phyloP scores from a whole-genome alignment of 2,329 filamentous ascomycete species.

The Hortaea sp. region DNA sequence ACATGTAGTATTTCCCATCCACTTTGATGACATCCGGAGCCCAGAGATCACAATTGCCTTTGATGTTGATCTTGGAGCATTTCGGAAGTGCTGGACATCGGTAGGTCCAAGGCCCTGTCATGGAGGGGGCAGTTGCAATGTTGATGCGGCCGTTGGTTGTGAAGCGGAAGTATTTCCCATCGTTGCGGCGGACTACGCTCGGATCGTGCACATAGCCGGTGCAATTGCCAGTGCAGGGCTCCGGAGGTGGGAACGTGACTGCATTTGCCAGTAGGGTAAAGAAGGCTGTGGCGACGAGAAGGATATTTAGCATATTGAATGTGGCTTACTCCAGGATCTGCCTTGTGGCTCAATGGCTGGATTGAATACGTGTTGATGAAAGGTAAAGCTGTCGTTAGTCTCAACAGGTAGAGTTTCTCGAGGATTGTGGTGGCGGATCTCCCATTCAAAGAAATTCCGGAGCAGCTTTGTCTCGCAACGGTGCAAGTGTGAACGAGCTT shows the following conservation, averaged over 20 bases:
- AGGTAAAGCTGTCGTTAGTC: too few relatives aligned
- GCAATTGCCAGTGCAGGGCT: constrained; percentile 31
- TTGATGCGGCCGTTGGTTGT: constrained; percentile 42
- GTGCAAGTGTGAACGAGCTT: too few relatives aligned
- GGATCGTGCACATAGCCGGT: constrained; percentile 39
- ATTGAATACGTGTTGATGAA: too few relatives aligned
- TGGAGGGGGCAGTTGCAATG: constrained; percentile 36
- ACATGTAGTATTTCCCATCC: constrained; percentile 50
- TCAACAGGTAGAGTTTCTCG: too few relatives aligned
- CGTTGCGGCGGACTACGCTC: constrained; percentile 34
- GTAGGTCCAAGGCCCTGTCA: constrained; percentile 42
- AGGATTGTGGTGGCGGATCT: too few relatives aligned
- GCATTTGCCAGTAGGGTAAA: not conserved
- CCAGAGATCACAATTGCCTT: constrained; percentile 25
- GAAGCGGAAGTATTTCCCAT: constrained; percentile 45
- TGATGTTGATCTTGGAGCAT: constrained; percentile 32
- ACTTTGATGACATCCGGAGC: constrained; percentile 28
- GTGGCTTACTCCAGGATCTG: too few relatives aligned
- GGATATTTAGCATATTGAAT: too few relatives aligned
- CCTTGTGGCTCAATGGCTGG: too few relatives aligned
- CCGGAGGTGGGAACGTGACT: not conserved
- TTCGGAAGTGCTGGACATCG: constrained; percentile 38
- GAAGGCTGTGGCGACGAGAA: too few relatives aligned
- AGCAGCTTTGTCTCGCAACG: too few relatives aligned
- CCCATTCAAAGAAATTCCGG: too few relatives aligned